Base-by-base conservation (phyloP, 768 basidiomycete genomes). In the Pulveroboletus sp. region DNA sequence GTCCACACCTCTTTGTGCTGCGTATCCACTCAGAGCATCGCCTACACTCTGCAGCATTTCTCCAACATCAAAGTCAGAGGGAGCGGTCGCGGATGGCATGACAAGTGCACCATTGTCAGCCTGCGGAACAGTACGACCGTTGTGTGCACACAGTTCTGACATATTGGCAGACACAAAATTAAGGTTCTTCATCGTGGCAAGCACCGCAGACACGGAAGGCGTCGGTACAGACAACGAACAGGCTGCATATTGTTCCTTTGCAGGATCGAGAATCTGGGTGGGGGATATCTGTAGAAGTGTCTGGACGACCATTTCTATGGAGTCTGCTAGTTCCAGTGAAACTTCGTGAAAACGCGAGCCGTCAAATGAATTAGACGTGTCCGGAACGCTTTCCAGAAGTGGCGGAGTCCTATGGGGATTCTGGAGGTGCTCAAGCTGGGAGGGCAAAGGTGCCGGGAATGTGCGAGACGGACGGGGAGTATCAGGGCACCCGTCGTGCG, bases 151-250 rank as follows among this genome's bases (percentile, higher is more conserved):
- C 27, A 66, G 54, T 11, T 77, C 67, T 6, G 75, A 62, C 81
- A 90, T 82, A 64, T 91, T 87, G n/a, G 89, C 90, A 5, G 90
- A 90, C 55, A 97, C 80, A 61, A 90, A 95, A 65, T 95, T 95
- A 55, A 97, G 79, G 56, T 87, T 89, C 71, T 93, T 92, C 90
- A 97, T 91, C 33, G 86, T 80, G 16, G 90, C 90, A 65, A 97
- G 81, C 65, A 97, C 76, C 33, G 91, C 90, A 16, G 90, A 88
- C 68, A 97, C 78, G 55, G 87, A 90, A 6, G 92, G 80, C 0
- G 89, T 89, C 10, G 94, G 94, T 37, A 97, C 80, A 32, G 90
- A 84, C 21, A 97, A 69, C 2, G 92, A 80, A 65, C 90, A 95
- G 21, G 90, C 87, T 2, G 93, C 87, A 61, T 93, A 88, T 63